Evolutionary conservation across 352 stramenopile genomes (phyloP).

Genomic region (Pythium chondricola): DNA sequence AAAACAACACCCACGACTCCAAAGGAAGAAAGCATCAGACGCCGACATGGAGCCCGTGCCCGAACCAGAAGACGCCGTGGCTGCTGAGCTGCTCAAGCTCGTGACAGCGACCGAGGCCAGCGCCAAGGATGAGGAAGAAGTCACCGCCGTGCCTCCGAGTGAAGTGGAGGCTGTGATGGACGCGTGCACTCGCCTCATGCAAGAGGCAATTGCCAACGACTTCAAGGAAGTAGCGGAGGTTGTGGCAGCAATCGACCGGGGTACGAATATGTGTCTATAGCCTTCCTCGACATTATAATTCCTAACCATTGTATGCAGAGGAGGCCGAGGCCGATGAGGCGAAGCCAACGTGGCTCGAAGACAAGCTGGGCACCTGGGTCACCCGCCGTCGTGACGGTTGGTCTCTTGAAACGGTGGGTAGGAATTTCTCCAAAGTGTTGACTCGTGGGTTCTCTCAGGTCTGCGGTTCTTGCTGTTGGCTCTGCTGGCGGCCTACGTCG

Average conservation of each 20-base stretch:
- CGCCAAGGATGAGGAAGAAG: background rate
- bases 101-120: background rate
- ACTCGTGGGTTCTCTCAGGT: background rate
- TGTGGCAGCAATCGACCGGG: no score
- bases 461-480: slow-evolving; percentile 4
- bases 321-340: slow-evolving; percentile 1
- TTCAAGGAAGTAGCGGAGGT: background rate
- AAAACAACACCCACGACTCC: background rate
- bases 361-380: slow-evolving; percentile 10
- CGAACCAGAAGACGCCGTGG: background rate
- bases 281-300: no score
- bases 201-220: background rate
- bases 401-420: background rate
- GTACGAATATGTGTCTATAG: no score
- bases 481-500: slow-evolving; percentile 10
- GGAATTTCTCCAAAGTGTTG: no score
- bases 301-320: no score
- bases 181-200: background rate
- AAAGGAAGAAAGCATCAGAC: background rate
- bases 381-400: slow-evolving; percentile 5
- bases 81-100: background rate
- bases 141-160: no score
- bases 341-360: slow-evolving; percentile 13
- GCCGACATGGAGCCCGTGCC: slow-evolving; percentile 2
- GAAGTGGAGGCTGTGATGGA: slow-evolving; percentile 1